These are phyloP conservation scores for Conidiobolus coronatus DNA, from an alignment of 371 early-diverging fungal genomes.

Conservation along the genomic window DNA sequence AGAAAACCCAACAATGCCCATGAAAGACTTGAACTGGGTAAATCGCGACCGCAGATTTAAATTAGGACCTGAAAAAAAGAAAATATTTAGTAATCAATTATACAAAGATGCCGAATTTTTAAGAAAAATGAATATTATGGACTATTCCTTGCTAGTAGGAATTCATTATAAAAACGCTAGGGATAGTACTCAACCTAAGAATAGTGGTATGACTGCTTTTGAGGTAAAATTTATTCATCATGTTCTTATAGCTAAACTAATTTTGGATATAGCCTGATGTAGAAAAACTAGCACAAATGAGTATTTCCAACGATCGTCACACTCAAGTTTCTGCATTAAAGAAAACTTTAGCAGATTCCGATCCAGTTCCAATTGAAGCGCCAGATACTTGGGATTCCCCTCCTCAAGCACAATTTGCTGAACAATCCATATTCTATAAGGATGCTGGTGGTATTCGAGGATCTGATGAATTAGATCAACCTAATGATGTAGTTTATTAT, in stretches of 20 bases:
- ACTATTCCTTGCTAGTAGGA: conserved; percentile 85
- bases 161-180: conserved; percentile 38
- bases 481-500: conserved; percentile 54
- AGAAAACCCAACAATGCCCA: conserved; percentile 49
- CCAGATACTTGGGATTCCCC: not conserved
- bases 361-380: conserved; percentile 29
- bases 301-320: conserved; percentile 9
- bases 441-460: conserved; percentile 77
- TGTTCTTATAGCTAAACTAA: no score
- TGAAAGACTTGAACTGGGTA: conserved; percentile 93
- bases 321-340: not conserved
- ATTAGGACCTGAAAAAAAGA: conserved; percentile 62
- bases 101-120: conserved; percentile 64
- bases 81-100: conserved; percentile 53
- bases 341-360: conserved; percentile 27
- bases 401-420: not conserved
- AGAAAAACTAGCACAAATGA: conserved; percentile 16
- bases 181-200: no score
- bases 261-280: conserved; percentile 25
- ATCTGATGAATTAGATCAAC: conserved; percentile 37
- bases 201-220: no score
- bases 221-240: no score
- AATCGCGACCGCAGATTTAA: conserved; percentile 37
- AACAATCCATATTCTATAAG: conserved; percentile 53
- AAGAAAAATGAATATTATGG: conserved; percentile 73